Percentiles rank a stretch among this genome's conserved stretches.
Evolutionary conservation across 495 filamentous ascomycete species (phyloP).

Genomic region (Penicillium waksmanii): DNA sequence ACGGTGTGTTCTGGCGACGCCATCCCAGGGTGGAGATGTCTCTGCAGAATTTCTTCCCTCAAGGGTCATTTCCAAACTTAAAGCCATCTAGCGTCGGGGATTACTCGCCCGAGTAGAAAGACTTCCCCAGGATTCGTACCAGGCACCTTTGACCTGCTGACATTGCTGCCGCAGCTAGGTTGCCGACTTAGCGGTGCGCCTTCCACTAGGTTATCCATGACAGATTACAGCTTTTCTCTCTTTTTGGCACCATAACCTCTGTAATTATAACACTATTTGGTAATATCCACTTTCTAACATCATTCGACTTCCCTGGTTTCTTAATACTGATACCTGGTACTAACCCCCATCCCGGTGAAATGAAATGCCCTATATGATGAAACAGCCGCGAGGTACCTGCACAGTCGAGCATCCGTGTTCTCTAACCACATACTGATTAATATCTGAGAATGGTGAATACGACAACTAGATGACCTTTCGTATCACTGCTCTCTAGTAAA

Average conservation of each 20-base stretch:
- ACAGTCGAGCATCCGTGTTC: too few species aligned
- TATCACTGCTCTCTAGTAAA: too few species aligned
- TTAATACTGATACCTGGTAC: too few species aligned
- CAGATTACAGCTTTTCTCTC: slow-evolving; percentile 34
- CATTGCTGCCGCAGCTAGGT: slow-evolving; percentile 45
- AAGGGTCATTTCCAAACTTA: slow-evolving; percentile 66
- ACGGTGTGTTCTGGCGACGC: slow-evolving; percentile 62
- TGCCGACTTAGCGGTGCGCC: slow-evolving; percentile 43
- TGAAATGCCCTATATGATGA: too few species aligned
- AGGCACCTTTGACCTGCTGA: slow-evolving; percentile 56
- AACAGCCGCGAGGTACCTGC: too few species aligned
- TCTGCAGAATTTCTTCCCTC: slow-evolving; percentile 72
- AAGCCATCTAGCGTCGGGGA: slow-evolving; percentile 58
- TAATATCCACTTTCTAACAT: too few species aligned
- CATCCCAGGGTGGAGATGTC: slow-evolving; percentile 62
- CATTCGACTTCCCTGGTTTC: too few species aligned
- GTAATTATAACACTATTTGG: background rate
- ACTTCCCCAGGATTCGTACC: slow-evolving; percentile 64
- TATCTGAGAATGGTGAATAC: too few species aligned
- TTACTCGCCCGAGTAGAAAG: slow-evolving; percentile 63
- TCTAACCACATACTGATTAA: too few species aligned
- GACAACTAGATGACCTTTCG: too few species aligned
- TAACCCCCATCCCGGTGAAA: too few species aligned
- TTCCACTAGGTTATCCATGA: slow-evolving; percentile 54
- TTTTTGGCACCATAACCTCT: background rate